Evolutionary conservation across 2,329 filamentous ascomycete species (phyloP).

Genomic region (Colletotrichum shisoi): DNA sequence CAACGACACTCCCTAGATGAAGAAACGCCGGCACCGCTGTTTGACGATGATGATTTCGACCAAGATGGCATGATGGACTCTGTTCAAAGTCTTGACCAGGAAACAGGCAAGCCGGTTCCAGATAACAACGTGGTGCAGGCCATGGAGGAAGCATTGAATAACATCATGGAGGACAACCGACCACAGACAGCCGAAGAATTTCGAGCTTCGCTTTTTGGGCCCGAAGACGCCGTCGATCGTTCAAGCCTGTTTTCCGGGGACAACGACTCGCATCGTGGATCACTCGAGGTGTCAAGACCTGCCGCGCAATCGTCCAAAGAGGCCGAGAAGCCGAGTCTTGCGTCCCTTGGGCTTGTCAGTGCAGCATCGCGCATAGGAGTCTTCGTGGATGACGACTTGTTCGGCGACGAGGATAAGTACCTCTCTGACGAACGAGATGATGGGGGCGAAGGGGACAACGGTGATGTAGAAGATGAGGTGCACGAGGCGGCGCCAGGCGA

Average conservation of each 20-base stretch:
- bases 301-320: slow-evolving; percentile 51
- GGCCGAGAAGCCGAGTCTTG: slow-evolving; percentile 80
- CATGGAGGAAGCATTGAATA: slow-evolving; percentile 89
- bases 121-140: slow-evolving; percentile 86
- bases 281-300: slow-evolving; percentile 61
- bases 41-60: slow-evolving; percentile 84
- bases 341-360: slow-evolving; percentile 89
- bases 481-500: slow-evolving; percentile 95
- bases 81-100: slow-evolving; percentile 79
- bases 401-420: slow-evolving; percentile 86
- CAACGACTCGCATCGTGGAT: slow-evolving; percentile 68
- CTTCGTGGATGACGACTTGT: slow-evolving; percentile 92
- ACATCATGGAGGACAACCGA: slow-evolving; percentile 81
- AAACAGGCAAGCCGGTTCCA: slow-evolving; percentile 67
- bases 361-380: slow-evolving; percentile 87
- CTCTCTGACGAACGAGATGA: slow-evolving; percentile 87
- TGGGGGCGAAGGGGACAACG: slow-evolving; percentile 62
- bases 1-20: slow-evolving; percentile 77
- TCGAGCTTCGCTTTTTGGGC: slow-evolving; percentile 71
- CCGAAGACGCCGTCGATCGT: slow-evolving; percentile 54
- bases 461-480: slow-evolving; percentile 78
- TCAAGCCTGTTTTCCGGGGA: slow-evolving; percentile 64
- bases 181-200: slow-evolving; percentile 70
- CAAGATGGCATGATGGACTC: slow-evolving; percentile 75
- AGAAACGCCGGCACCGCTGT: slow-evolving; percentile 61